These are phyloP conservation scores for Linnemannia elongata DNA, from an alignment of 192 early-diverging fungal species.

Conservation along the genomic window DNA sequence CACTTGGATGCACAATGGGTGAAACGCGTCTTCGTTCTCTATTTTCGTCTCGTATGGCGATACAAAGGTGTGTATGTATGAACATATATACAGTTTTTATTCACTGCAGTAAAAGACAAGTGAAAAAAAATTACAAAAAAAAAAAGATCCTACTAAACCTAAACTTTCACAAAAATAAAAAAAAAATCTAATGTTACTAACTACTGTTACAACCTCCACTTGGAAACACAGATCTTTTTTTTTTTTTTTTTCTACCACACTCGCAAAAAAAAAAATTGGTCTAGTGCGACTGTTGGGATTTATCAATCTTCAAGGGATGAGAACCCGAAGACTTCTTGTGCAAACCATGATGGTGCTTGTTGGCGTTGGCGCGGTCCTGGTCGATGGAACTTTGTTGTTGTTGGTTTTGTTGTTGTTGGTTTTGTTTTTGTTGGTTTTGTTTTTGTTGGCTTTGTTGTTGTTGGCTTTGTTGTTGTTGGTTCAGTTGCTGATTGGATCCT, in stretches of 20 bases:
- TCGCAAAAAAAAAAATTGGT: too few species aligned
- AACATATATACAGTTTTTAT: neutral
- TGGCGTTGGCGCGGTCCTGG: neutral
- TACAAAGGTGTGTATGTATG: neutral
- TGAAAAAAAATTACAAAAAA: neutral
- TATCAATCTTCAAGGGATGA: conserved; percentile 43
- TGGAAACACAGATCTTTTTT: too few species aligned
- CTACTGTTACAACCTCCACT: neutral
- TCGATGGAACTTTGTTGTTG: conserved; percentile 1
- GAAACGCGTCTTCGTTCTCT: too few species aligned
- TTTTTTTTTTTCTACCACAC: too few species aligned
- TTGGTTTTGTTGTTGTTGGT: neutral
- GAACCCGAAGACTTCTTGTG: conserved; percentile 34
- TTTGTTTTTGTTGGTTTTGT: neutral
- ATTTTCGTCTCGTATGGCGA: too few species aligned
- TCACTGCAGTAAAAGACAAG: neutral
- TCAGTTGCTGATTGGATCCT: neutral
- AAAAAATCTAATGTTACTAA: too few species aligned
- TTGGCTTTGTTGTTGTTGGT: neutral
- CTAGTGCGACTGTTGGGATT: neutral
- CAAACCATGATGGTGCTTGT: conserved; percentile 35
- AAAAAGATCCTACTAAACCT: too few species aligned
- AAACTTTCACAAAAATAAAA: too few species aligned
- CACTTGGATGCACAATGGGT: too few species aligned
- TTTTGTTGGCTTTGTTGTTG: too few species aligned